Evolutionary conservation across 2,329 filamentous ascomycete species (phyloP).

Genomic region (Apiospora koreana): DNA sequence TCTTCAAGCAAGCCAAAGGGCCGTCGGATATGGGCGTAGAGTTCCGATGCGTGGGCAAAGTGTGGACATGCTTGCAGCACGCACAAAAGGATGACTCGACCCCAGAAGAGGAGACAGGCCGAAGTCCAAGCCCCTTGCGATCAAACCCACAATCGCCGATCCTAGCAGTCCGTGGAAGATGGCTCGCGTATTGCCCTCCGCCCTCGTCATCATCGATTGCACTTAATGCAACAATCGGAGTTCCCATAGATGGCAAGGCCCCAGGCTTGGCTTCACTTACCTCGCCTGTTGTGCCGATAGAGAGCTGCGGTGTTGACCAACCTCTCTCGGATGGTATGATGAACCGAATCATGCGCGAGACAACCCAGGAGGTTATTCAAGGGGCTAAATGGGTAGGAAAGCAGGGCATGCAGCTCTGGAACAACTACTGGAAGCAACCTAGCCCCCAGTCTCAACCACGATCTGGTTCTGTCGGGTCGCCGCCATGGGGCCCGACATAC

Average conservation of each 20-base stretch:
- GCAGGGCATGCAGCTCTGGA: constrained; percentile 76
- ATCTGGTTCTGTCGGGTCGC: constrained; percentile 43
- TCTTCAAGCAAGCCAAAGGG: constrained; percentile 60
- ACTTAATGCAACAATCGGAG: constrained; percentile 65
- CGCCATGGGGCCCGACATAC: constrained; percentile 49
- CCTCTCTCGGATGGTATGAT: constrained; percentile 70
- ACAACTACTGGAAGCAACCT: constrained; percentile 73
- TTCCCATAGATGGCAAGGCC: constrained; percentile 55
- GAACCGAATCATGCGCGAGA: constrained; percentile 77
- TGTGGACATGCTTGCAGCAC: constrained; percentile 86
- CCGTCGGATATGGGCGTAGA: constrained; percentile 43
- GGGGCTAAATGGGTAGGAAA: constrained; percentile 76
- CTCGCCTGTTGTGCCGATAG: constrained; percentile 67
- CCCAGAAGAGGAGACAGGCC: constrained; percentile 47
- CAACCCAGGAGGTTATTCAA: constrained; percentile 76
- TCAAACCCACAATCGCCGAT: constrained; percentile 61
- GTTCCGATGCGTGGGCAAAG: constrained; percentile 76
- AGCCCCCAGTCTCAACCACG: constrained; percentile 46
- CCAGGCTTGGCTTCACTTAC: constrained; percentile 61
- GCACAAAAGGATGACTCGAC: constrained; percentile 48
- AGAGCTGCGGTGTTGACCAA: constrained; percentile 71
- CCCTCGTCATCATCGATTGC: constrained; percentile 70
- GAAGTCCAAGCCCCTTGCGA: constrained; percentile 38
- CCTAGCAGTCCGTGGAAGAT: constrained; percentile 69
- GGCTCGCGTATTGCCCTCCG: constrained; percentile 77